phyloP scores from a whole-genome alignment of 805 yeast species.

The Ogataea pignaliae region DNA sequence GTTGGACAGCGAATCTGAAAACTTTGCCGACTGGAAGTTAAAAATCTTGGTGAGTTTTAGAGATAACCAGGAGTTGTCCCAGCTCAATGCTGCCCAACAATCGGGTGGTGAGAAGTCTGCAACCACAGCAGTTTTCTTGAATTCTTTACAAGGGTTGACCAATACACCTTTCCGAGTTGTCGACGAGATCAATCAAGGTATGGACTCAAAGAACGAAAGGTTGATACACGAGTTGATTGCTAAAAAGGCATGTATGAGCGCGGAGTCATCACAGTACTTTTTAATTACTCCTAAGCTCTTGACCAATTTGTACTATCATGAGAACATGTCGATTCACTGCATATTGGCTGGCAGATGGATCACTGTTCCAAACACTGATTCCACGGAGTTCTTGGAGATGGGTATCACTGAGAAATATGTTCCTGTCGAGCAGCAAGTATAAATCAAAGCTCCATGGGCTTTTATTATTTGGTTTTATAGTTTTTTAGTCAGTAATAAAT shows the following conservation, averaged over 20 bases:
- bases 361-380: constrained; percentile 16
- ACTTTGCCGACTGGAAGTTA: constrained; percentile 73
- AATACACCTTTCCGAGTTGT: constrained; percentile 91
- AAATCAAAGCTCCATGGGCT: no score
- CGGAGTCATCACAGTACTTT: constrained; percentile 66
- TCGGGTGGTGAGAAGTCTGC: constrained; percentile 98
- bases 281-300: constrained; percentile 89
- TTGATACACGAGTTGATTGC: constrained; percentile 83
- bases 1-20: constrained; percentile 46
- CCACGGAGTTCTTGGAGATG: constrained; percentile 24
- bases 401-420: constrained; percentile 25
- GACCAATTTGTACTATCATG: constrained; percentile 71
- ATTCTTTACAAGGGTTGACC: constrained; percentile 85
- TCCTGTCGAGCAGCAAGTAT: background rate
- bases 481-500: no score
- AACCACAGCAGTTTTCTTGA: constrained; percentile 83
- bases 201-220: constrained; percentile 92
- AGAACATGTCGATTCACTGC: constrained; percentile 80
- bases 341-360: constrained; percentile 53
- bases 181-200: constrained; percentile 98
- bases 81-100: constrained; percentile 81
- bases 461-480: no score
- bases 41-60: constrained; percentile 84
- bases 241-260: constrained; percentile 62
- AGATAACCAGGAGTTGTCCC: constrained; percentile 63